Evolutionary conservation across 2,329 filamentous ascomycete species (phyloP), one percentile per base, ranked within the genome.

Genomic region (Huntiella decipiens): DNA sequence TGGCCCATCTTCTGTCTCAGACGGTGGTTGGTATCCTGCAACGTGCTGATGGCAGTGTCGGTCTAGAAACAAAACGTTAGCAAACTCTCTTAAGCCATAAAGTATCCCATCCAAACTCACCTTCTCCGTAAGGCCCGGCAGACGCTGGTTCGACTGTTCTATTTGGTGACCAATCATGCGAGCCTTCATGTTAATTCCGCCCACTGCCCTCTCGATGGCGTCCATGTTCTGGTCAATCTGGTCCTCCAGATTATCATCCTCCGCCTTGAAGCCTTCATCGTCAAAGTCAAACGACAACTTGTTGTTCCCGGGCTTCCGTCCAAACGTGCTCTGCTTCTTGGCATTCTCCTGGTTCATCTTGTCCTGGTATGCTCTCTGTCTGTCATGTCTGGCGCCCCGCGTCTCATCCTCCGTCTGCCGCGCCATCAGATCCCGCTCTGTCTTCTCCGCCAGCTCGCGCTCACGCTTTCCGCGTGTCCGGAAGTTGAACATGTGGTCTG

Each of bases 231-330:
- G 59, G 15, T 84, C 77, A 64, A 83, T 78, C 51, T 64, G 59
- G 35, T 63, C 63, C 52, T 64, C 66, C 3, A 64, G 53, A 46
- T 70, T 68, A 44, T 63, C 60, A 12, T 61, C 61, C 17, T 59
- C 62, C 42, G 80, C 77, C 49, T 77, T 44, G 44, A 46, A 49
- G 11, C 44, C 74, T 50, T 75, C 73, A 49, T 75, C 77, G 50
- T 83, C 79, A n/a, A 76, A 78, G 54, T 87, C 82, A 52, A 91
- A 79, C 53, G 82, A 78, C 55, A 81, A 91, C 58, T 85, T 87
- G 42, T 47, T 51, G 42, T 49, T 52, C 33, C 41, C 45, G 28
- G 22, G 19, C 31, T 43, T 45, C 16, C 44, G 47, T 6, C 33
- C 38, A 34, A 46, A 46, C 15, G 43, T 45, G n/a, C 43, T 43